Percentiles rank a stretch among this genome's conserved stretches.
Conservation (phyloP, 2,329 filamentous ascomycete genomes). For the Fusarium burgessii region DNA sequence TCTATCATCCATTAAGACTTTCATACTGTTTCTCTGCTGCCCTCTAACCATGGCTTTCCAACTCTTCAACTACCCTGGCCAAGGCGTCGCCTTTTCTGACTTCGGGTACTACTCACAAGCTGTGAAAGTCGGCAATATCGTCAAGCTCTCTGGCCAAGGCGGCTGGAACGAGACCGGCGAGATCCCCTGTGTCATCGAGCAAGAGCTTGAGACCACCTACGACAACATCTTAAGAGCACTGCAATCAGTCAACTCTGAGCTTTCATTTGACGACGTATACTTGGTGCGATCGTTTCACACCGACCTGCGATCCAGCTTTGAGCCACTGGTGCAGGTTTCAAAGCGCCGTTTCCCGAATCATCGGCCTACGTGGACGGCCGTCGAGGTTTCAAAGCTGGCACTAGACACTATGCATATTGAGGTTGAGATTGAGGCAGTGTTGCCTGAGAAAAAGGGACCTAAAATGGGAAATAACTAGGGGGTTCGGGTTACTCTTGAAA, state of each 20-base stretch:
- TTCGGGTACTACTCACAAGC: background rate
- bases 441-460: background rate
- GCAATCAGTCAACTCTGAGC: background rate
- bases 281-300: background rate
- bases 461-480: background rate
- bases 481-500: background rate
- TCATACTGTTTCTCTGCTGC: background rate
- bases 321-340: background rate
- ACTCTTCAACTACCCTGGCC: background rate
- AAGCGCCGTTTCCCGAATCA: background rate
- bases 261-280: background rate
- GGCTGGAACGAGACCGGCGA: background rate
- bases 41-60: background rate
- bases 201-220: background rate
- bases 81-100: background rate
- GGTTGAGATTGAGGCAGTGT: background rate
- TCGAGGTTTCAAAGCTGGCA: background rate
- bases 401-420: background rate
- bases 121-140: background rate
- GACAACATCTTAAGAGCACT: background rate
- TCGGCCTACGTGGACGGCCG: background rate
- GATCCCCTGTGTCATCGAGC: background rate
- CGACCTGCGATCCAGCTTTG: background rate
- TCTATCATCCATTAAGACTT: background rate
- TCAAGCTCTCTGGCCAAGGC: background rate